phyloP scores from a whole-genome alignment of 768 basidiomycete genomes.

The Tulasnella sp. region DNA sequence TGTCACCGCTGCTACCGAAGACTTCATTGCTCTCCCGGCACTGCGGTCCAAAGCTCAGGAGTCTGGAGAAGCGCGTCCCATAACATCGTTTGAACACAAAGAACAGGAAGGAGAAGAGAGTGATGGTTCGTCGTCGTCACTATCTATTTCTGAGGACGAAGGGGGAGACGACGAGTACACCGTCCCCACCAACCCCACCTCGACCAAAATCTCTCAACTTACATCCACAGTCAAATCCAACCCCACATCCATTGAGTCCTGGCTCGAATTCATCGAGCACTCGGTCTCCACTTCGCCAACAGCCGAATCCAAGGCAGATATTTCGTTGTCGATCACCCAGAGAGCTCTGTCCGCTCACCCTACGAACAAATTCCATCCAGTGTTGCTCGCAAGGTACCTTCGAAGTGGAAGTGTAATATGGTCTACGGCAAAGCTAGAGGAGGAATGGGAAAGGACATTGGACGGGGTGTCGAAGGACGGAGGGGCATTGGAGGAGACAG shows the following conservation, averaged over 20 bases:
- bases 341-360: slow-evolving; percentile 56
- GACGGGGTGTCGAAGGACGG: slow-evolving; percentile 35
- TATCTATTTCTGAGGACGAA: slow-evolving; percentile 28
- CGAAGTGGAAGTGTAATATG: slow-evolving; percentile 67
- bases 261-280: slow-evolving; percentile 58
- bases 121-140: slow-evolving; percentile 10
- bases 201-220: slow-evolving; percentile 50
- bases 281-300: slow-evolving; percentile 59
- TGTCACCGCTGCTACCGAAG: neutral
- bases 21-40: neutral
- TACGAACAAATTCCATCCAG: slow-evolving; percentile 41
- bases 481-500: slow-evolving; percentile 22
- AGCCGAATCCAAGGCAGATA: slow-evolving; percentile 57
- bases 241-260: slow-evolving; percentile 48
- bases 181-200: slow-evolving; percentile 32
- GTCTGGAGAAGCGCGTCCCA: neutral
- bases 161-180: slow-evolving; percentile 26
- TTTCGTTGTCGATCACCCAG: slow-evolving; percentile 55
- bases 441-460: slow-evolving; percentile 67
- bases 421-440: slow-evolving; percentile 44
- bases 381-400: slow-evolving; percentile 56
- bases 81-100: neutral
- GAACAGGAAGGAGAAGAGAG: neutral
- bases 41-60: neutral
- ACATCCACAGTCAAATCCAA: slow-evolving; percentile 47